These are phyloP conservation scores for Luzula sylvatica DNA, from an alignment of 176 grass and related monocot species.

Conservation along the genomic window DNA sequence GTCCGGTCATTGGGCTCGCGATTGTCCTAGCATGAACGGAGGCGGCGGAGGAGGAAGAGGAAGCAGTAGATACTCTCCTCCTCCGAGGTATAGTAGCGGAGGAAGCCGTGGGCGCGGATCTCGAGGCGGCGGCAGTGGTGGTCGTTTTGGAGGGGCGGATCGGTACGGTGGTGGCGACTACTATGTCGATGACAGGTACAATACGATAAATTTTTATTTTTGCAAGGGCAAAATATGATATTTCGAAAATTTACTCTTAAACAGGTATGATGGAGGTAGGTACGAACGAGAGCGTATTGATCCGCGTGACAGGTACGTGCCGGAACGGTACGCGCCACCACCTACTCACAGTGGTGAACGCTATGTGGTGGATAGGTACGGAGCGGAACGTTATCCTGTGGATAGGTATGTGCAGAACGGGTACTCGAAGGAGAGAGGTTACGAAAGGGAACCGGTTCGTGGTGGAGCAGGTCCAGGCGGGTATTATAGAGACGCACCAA, in stretches of 20 bases:
- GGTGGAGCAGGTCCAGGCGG: constrained; percentile 28
- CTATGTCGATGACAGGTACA: constrained; percentile 28
- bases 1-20: constrained; percentile 91
- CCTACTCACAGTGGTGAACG: constrained; percentile 32
- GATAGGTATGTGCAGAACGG: constrained; percentile 62
- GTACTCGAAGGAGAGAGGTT: constrained; percentile 72
- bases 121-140: constrained; percentile 51
- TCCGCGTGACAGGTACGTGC: constrained; percentile 42
- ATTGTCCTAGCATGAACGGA: constrained; percentile 51
- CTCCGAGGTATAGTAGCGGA: constrained; percentile 41
- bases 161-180: constrained; percentile 29
- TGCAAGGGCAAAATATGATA: not conserved
- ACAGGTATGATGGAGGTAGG: constrained; percentile 14
- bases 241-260: not conserved
- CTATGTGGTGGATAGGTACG: constrained; percentile 76
- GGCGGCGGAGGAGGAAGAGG: constrained; percentile 36
- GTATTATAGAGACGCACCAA: constrained; percentile 57
- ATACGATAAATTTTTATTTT: too few species aligned
- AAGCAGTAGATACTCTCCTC: constrained; percentile 44
- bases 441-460: constrained; percentile 45
- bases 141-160: constrained; percentile 28
- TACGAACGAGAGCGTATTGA: constrained; percentile 19
- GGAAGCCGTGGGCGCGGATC: constrained; percentile 36
- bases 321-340: constrained; percentile 46
- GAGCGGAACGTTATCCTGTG: constrained; percentile 11